Conservation (phyloP, 208 protist species). For the Porcisia hertigi region DNA sequence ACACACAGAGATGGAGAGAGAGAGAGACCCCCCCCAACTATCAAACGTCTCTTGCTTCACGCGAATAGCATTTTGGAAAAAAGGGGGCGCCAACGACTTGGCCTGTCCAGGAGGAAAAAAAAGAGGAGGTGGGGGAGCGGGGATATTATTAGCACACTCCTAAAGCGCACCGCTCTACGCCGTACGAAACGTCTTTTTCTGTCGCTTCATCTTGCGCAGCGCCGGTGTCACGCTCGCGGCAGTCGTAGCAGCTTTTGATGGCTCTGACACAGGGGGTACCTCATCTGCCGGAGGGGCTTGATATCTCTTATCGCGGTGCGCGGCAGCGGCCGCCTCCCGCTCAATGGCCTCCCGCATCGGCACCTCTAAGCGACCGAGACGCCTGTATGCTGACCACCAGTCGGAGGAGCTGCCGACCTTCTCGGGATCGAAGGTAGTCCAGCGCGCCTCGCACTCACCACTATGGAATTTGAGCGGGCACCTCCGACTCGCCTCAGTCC, state of each 20-base stretch:
- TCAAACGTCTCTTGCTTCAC: too few species aligned
- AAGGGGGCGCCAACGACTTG: too few species aligned
- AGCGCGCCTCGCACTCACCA: conserved; percentile 70
- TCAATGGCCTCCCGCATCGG: conserved; percentile 36
- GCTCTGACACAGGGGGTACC: neutral
- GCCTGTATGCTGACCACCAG: conserved; percentile 80
- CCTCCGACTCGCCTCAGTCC: conserved; percentile 72
- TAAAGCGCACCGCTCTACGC: neutral
- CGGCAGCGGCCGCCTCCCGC: conserved; percentile 9
- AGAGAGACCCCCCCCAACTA: too few species aligned
- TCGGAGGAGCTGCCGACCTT: conserved; percentile 33
- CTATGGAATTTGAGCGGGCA: conserved; percentile 69
- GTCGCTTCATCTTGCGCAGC: conserved; percentile 24
- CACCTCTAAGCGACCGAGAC: conserved; percentile 59
- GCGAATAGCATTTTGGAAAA: too few species aligned
- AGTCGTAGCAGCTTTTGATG: neutral
- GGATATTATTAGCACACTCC: neutral
- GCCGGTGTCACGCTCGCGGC: conserved; percentile 10
- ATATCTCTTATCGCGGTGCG: neutral
- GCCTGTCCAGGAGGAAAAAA: neutral
- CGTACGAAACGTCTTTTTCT: conserved; percentile 20
- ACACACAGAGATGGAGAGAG: too few species aligned
- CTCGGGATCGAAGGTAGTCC: conserved; percentile 66
- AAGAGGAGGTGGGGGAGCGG: neutral
- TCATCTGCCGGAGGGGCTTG: neutral